Conservation (phyloP, 169 alveolate genomes). For the Amoebophrya sp. region DNA sequence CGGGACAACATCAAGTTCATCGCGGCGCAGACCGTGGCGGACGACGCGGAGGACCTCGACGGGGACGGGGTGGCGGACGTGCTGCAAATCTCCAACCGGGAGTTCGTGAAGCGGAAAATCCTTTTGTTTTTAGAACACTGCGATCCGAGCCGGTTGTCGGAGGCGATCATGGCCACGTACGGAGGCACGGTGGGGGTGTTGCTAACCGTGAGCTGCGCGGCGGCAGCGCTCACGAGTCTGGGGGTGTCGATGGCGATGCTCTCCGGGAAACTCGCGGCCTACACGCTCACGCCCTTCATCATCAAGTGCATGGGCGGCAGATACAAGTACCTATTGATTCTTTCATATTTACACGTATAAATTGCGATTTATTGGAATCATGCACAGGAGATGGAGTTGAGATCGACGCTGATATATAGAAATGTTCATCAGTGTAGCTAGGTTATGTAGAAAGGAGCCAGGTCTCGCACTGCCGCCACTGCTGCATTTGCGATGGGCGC, state of each 20-base stretch:
- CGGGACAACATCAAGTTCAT: background rate
- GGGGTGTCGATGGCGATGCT: background rate
- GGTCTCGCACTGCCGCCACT: too few relatives aligned
- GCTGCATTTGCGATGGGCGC: too few relatives aligned
- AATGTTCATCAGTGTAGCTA: too few relatives aligned
- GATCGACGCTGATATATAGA: too few relatives aligned
- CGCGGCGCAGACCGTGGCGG: background rate
- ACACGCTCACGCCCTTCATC: background rate
- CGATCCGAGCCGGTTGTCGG: background rate
- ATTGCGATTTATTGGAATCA: too few relatives aligned
- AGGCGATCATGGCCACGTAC: background rate
- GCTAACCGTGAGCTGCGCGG: background rate
- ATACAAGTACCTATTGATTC: background rate
- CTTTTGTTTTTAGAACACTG: background rate
- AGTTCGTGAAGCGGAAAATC: background rate
- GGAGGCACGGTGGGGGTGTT: background rate
- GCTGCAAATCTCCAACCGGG: background rate
- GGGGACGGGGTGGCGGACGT: background rate
- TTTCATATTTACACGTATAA: too few relatives aligned
- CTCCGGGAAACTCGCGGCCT: background rate
- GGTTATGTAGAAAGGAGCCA: too few relatives aligned
- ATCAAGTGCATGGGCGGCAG: background rate
- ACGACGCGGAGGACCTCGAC: background rate
- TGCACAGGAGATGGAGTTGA: too few relatives aligned
- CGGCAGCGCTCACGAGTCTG: background rate